Conservation (phyloP, 768 basidiomycete species). For the Scleroderma bovista region DNA sequence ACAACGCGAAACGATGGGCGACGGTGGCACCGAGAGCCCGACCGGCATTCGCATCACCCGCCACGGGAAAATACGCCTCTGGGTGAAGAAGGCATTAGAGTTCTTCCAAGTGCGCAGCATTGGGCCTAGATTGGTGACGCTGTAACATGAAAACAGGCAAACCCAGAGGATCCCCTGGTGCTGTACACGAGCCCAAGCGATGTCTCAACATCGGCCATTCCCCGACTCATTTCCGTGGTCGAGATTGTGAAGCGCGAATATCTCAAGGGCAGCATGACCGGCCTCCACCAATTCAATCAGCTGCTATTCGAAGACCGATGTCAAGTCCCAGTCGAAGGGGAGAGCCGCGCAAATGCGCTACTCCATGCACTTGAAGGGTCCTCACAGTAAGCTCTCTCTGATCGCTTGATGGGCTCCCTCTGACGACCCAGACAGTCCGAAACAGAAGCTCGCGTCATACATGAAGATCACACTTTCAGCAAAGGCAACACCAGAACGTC, state of each 20-base stretch:
- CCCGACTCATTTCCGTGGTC: slow-evolving; percentile 68
- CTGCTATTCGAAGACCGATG: slow-evolving; percentile 41
- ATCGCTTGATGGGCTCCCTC: background rate
- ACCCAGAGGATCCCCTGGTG: slow-evolving; percentile 43
- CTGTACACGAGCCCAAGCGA: slow-evolving; percentile 54
- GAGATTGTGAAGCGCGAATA: slow-evolving; percentile 87
- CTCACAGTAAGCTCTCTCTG: slow-evolving; percentile 45
- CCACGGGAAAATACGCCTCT: slow-evolving; percentile 49
- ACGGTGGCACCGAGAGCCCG: no score
- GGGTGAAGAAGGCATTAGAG: slow-evolving; percentile 48
- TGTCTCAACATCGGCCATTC: slow-evolving; percentile 36
- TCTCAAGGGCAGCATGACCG: slow-evolving; percentile 45
- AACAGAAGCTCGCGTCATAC: slow-evolving; percentile 53
- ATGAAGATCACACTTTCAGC: slow-evolving; percentile 66
- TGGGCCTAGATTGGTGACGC: background rate
- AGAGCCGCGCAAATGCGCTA: slow-evolving; percentile 23
- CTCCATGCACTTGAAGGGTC: slow-evolving; percentile 47
- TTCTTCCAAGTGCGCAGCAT: slow-evolving; percentile 44
- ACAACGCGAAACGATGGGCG: no score
- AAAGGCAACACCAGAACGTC: slow-evolving; percentile 35
- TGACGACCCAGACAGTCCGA: slow-evolving; percentile 34
- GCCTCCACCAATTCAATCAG: slow-evolving; percentile 76
- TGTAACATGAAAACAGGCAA: slow-evolving; percentile 31
- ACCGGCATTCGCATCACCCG: slow-evolving; percentile 48
- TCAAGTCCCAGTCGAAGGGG: slow-evolving; percentile 26